These are phyloP conservation scores for Zygnema cylindricum DNA, from an alignment of 139 green algal species.

Conservation along the genomic window DNA sequence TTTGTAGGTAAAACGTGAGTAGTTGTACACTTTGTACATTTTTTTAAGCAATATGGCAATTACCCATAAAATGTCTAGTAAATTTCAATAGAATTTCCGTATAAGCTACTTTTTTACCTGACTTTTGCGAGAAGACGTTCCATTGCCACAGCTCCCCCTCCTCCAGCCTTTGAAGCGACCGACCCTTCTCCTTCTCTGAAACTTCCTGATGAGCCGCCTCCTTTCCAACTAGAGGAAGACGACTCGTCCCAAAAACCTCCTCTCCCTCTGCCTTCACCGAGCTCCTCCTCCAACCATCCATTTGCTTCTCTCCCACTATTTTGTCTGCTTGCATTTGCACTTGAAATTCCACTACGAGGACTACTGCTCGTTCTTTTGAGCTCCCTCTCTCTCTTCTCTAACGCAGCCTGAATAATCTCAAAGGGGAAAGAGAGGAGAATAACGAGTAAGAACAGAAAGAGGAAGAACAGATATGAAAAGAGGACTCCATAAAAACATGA, in stretches of 20 bases:
- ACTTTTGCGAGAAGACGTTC: constrained; percentile 23
- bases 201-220: neutral
- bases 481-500: no score
- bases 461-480: no score
- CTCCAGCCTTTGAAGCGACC: neutral
- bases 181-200: neutral
- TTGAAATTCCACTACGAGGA: neutral
- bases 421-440: no score
- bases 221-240: neutral
- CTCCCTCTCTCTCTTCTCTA: neutral
- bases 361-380: neutral
- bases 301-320: neutral
- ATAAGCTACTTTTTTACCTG: neutral
- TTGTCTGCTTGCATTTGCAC: neutral
- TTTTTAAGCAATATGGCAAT: no score
- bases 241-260: neutral
- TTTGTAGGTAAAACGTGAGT: no score
- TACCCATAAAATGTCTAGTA: no score
- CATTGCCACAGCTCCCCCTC: constrained; percentile 16
- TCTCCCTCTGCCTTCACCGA: neutral
- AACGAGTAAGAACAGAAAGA: no score
- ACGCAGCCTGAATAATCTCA: neutral
- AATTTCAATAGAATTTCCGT: no score
- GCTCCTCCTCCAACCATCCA: neutral
- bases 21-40: no score